phyloP scores from a whole-genome alignment of 2,329 filamentous ascomycete species.

The Lachnellula arida region DNA sequence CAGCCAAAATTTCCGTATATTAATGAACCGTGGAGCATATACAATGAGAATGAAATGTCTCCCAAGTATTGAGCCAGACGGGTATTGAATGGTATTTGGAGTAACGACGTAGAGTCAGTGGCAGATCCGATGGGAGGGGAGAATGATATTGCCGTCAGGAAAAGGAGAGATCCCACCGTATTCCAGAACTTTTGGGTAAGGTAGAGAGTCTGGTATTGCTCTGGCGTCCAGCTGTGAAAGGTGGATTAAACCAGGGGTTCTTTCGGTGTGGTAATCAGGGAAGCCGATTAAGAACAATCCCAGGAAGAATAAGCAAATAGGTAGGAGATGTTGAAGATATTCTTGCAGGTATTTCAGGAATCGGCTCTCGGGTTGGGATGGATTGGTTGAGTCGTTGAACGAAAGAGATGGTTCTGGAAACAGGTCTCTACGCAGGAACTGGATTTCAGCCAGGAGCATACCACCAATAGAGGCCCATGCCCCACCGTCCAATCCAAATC shows the following conservation, averaged over 20 bases:
- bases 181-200: slow-evolving; percentile 13
- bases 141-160: slow-evolving; percentile 22
- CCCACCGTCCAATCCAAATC: slow-evolving; percentile 9
- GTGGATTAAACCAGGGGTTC: slow-evolving; percentile 3
- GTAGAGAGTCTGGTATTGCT: background rate
- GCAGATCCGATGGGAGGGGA: background rate
- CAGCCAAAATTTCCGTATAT: slow-evolving; percentile 31
- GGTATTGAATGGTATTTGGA: slow-evolving; percentile 41
- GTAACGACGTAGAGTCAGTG: slow-evolving; percentile 17
- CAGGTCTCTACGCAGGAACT: background rate
- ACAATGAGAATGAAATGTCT: slow-evolving; percentile 51
- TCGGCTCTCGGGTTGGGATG: background rate
- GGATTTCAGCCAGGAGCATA: slow-evolving; percentile 11
- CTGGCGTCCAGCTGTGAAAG: background rate
- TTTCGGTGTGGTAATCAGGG: background rate
- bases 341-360: background rate
- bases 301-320: background rate
- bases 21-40: slow-evolving; percentile 50
- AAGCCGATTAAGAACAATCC: slow-evolving; percentile 5
- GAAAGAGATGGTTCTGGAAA: background rate
- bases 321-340: background rate
- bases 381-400: background rate
- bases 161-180: slow-evolving; percentile 11
- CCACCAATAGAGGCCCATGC: slow-evolving; percentile 15
- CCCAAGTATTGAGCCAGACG: slow-evolving; percentile 49